Evolutionary conservation across 2,329 filamentous ascomycete genomes (phyloP).

Genomic region (Aspergillus sojae): DNA sequence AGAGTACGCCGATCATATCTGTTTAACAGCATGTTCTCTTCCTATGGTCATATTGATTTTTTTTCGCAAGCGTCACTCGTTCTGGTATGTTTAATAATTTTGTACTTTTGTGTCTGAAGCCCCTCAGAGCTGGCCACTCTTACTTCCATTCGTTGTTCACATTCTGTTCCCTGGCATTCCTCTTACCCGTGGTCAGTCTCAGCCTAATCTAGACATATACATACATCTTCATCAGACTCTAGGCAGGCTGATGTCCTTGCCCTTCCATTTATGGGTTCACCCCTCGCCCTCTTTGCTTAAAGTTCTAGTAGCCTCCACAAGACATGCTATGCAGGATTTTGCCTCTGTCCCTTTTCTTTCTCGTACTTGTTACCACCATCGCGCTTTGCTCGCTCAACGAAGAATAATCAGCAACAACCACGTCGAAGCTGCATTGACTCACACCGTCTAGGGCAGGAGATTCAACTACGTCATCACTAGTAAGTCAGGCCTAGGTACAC

Average conservation of each 20-base stretch:
- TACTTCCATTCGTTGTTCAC: constrained; percentile 9
- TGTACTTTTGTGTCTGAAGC: constrained; percentile 10
- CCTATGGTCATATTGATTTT: background rate
- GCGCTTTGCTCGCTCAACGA: too few relatives aligned
- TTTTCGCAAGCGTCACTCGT: constrained; percentile 2
- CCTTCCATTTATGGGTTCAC: too few relatives aligned
- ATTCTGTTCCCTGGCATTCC: constrained; percentile 16
- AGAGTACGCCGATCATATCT: background rate
- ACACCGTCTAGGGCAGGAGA: too few relatives aligned
- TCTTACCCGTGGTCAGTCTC: constrained; percentile 1
- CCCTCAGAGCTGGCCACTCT: constrained; percentile 5
- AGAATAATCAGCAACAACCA: too few relatives aligned
- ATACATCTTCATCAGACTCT: background rate
- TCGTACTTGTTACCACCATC: too few relatives aligned
- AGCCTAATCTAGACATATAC: background rate
- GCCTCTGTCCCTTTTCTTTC: too few relatives aligned
- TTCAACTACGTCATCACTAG: too few relatives aligned
- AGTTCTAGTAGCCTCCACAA: too few relatives aligned
- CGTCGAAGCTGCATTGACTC: too few relatives aligned
- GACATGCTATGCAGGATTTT: too few relatives aligned
- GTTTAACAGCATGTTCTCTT: background rate
- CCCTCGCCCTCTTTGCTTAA: too few relatives aligned
- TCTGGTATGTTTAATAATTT: constrained; percentile 11
- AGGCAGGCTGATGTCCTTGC: background rate
- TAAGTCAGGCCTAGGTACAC: too few relatives aligned